Evolutionary conservation across 2,329 filamentous ascomycete genomes (phyloP).

Genomic region (Ophiobolus disseminans): DNA sequence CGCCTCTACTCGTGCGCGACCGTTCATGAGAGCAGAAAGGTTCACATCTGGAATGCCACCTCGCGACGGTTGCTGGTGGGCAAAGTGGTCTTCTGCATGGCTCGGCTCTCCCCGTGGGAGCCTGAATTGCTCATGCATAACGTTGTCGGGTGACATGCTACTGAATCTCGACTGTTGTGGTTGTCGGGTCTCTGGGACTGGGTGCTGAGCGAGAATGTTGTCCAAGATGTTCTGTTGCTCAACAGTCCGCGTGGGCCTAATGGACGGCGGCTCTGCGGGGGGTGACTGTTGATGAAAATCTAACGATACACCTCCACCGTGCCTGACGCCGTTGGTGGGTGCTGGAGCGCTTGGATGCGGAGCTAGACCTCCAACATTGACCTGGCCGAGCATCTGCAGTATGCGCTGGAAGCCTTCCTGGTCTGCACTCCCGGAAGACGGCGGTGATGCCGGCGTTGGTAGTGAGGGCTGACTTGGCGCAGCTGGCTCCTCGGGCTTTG

Average conservation of each 20-base stretch:
- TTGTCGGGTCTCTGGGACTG: conserved; percentile 39
- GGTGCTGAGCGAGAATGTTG: conserved; percentile 43
- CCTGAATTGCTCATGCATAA: conserved; percentile 39
- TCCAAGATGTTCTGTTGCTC: conserved; percentile 48
- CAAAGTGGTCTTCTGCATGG: conserved; percentile 39
- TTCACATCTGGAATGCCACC: conserved; percentile 45
- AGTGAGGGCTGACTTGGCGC: conserved; percentile 19
- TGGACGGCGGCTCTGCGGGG: conserved; percentile 36
- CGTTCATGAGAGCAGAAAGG: conserved; percentile 46
- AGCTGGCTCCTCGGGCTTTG: conserved; percentile 48
- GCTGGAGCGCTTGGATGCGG: conserved; percentile 28
- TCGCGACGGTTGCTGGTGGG: conserved; percentile 40
- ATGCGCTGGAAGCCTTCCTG: conserved; percentile 86
- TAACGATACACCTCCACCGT: conserved; percentile 38
- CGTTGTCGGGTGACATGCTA: conserved; percentile 45
- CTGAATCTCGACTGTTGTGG: conserved; percentile 42
- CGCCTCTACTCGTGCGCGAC: conserved; percentile 47
- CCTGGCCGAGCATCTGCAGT: conserved; percentile 76
- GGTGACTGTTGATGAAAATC: conserved; percentile 43
- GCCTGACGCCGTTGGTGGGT: conserved; percentile 37
- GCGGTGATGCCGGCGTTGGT: conserved; percentile 30
- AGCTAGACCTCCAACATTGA: conserved; percentile 29
- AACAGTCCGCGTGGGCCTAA: conserved; percentile 33
- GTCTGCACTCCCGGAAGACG: conserved; percentile 64
- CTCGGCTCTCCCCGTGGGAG: conserved; percentile 40